Percentiles rank a stretch among this genome's conserved stretches.
These are phyloP conservation scores for Rubus idaeus DNA, from an alignment of 306 rosid species.

Conservation along the genomic window DNA sequence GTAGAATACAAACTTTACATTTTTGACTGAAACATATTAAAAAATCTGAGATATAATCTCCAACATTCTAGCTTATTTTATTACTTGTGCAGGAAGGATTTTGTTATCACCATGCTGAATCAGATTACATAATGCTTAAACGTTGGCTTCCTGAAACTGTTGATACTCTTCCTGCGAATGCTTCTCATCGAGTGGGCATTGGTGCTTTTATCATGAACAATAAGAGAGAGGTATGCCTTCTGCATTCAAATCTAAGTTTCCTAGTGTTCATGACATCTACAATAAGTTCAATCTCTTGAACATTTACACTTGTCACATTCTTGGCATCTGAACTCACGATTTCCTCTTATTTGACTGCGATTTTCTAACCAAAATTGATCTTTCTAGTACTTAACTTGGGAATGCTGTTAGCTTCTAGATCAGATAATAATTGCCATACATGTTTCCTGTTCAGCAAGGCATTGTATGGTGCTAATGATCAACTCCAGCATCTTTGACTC, in stretches of 20 bases:
- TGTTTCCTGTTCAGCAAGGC: not conserved
- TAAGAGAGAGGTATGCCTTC: conserved; percentile 52
- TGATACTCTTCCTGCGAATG: conserved; percentile 76
- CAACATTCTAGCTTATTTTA: not conserved
- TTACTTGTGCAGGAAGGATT: conserved; percentile 67
- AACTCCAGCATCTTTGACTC: not conserved
- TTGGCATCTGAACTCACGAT: not conserved
- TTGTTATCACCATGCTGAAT: conserved; percentile 83
- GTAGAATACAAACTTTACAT: not conserved
- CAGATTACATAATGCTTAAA: conserved; percentile 78
- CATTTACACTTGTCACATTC: not conserved
- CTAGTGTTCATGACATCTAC: not conserved
- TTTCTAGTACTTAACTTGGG: not conserved
- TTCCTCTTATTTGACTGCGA: not conserved
- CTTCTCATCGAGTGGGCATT: conserved; percentile 75
- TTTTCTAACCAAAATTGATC: not conserved
- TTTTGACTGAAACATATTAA: not conserved
- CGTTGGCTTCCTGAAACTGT: conserved; percentile 65
- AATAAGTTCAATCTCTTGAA: not conserved
- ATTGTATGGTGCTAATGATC: not conserved
- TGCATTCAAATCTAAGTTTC: not conserved
- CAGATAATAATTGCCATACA: not conserved
- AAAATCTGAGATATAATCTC: not conserved
- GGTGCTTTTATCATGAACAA: conserved; percentile 79
- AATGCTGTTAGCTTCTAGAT: not conserved